Evolutionary conservation across 345 rosid genomes (phyloP).

Genomic region (Excoecaria agallocha): DNA sequence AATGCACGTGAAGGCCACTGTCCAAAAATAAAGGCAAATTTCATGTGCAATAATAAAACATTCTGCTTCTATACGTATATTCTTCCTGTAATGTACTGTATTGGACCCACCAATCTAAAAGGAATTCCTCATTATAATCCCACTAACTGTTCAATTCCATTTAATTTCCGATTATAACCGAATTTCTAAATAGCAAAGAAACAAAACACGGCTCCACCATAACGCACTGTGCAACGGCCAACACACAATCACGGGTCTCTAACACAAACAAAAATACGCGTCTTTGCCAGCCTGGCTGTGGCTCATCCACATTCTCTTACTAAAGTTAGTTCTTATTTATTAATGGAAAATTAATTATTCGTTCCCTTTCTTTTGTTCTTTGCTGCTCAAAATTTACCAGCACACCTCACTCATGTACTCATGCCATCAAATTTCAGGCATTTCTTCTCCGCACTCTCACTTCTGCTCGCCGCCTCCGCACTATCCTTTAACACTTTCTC

Average conservation of each 20-base stretch:
- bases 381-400: neutral
- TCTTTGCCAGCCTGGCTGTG: slow-evolving; percentile 52
- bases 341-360: neutral
- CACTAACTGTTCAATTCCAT: too few species aligned
- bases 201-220: neutral
- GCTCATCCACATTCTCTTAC: neutral
- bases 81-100: neutral
- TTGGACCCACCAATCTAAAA: too few species aligned
- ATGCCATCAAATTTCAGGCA: neutral
- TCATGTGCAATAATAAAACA: slow-evolving; percentile 1
- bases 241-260: slow-evolving; percentile 13
- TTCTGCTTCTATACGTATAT: neutral
- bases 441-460: neutral
- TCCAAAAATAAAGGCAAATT: neutral
- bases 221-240: neutral
- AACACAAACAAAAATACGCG: slow-evolving; percentile 27
- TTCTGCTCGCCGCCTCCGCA: slow-evolving; percentile 16
- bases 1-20: too few species aligned
- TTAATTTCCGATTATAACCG: too few species aligned
- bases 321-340: neutral
- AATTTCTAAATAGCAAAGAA: neutral
- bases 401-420: neutral
- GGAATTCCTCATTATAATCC: too few species aligned
- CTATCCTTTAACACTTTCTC: neutral
- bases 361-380: neutral